Base-by-base conservation (phyloP, 352 stramenopile species). In the Globisporangium uncinulatum region DNA sequence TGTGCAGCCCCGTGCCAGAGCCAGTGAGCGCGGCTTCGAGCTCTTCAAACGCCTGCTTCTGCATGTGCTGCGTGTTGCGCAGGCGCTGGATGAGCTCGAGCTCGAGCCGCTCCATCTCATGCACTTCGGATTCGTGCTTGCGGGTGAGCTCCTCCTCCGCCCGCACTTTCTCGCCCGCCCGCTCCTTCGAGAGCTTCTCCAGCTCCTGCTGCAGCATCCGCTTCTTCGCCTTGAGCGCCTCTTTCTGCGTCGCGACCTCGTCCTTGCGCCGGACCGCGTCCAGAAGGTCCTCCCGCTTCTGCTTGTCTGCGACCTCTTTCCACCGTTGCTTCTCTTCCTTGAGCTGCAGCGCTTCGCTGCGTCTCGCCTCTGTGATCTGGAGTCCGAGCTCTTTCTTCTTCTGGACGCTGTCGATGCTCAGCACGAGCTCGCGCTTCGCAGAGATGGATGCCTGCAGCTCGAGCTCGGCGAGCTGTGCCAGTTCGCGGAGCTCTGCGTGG, bases 261-360 rank as follows among this genome's bases (percentile, higher is more conserved):
- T 91, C 77, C 54, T 85, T 88, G 34, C 78, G 74, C 34, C 79
- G 79, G 31, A 90, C 76, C 48, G 75, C 79, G 17, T 90, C 80
- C 31, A 73, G 62, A 48, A 81, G 63, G 41, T 92, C 79, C 31
- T 87, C 76, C 17, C 71, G 73, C 49, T 86, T 84, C 60, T 89
- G 79, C 20, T 68, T 61, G 49, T 93, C 79, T 15, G 74, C 86
- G 31, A 75, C 64, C 54, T 89, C 67, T 21, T 84, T 83, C 79
- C 83, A 93, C 10, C 70, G 71, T 55, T 93, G 83, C 59, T 91
- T 93, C 24, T 89, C 83, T 63, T 90, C 83, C 61, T 91, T 93
- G 51, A 93, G 77, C 52, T 89, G 79, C 41, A 73, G 70, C 19
- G 83, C 83, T 34, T 93, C 83, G 29, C 56, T 66, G 24, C 80